Evolutionary conservation across 768 basidiomycete genomes (phyloP).

Genomic region (Boletus huronensis): DNA sequence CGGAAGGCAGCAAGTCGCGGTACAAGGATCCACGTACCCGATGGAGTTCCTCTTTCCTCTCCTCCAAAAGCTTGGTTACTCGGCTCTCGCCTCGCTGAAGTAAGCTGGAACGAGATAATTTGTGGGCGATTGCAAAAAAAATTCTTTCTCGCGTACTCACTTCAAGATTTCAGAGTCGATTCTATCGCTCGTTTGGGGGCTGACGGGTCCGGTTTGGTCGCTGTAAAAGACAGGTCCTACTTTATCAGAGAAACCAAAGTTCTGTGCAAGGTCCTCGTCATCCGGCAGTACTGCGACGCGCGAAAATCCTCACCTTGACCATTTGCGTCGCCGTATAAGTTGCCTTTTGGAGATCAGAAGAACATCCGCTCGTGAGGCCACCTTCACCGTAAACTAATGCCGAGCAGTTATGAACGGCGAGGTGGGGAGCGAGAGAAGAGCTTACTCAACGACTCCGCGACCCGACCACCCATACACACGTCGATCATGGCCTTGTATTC

Average conservation of each 20-base stretch:
- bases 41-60: slow-evolving; percentile 72
- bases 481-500: slow-evolving; percentile 84
- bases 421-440: slow-evolving; percentile 1
- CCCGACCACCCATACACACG: slow-evolving; percentile 90
- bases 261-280: slow-evolving; percentile 34
- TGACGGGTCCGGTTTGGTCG: slow-evolving; percentile 66
- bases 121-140: no score
- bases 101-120: slow-evolving; percentile 37
- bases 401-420: slow-evolving; percentile 5
- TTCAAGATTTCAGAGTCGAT: slow-evolving; percentile 86
- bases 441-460: slow-evolving; percentile 88
- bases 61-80: slow-evolving; percentile 58
- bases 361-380: slow-evolving; percentile 88
- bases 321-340: slow-evolving; percentile 78
- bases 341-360: slow-evolving; percentile 80
- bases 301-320: slow-evolving; percentile 67
- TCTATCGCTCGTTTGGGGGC: slow-evolving; percentile 71
- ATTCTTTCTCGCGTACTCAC: slow-evolving; percentile 46
- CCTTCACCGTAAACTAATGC: slow-evolving; percentile 78
- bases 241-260: slow-evolving; percentile 74
- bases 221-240: slow-evolving; percentile 83
- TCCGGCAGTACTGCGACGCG: background rate
- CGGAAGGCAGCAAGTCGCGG: background rate
- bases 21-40: slow-evolving; percentile 41
- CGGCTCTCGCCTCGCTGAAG: slow-evolving; percentile 70